Base-by-base conservation (phyloP, 2,329 filamentous ascomycete genomes). In the Aureobasidium sp. region DNA sequence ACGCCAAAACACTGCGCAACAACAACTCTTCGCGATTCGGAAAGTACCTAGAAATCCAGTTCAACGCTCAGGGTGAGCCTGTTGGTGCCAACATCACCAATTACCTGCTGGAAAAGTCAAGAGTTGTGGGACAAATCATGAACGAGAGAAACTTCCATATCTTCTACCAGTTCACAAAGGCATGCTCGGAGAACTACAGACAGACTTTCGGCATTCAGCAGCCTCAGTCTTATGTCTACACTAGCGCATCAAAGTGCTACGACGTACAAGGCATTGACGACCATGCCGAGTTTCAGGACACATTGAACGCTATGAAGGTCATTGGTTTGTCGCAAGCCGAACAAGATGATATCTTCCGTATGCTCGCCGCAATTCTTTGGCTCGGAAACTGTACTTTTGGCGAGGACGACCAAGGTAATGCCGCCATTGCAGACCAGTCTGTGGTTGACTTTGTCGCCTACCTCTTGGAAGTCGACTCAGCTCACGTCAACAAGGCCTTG, bases 71-170 rank as follows among this genome's bases (percentile, higher is more conserved):
- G 66, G 93, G 93, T 67, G 93, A 97, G 76, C 94, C 94, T 0
- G 87, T 97, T 12, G 94, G 94, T 70, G 94, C 94, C 64, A 94
- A 96, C 75, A 97, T 99, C 76, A 97, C 93, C 72, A 99, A 99
- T 75, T 99, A 99, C 72, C 82, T 99, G 27, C 82, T 99, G 59
- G 94, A 99, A 75, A 97, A 97, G 80, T 87, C 90, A 52, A 84
- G 94, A 78, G 94, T 99, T 20, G 91, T 96, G 11, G 91, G 93
- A 17, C 94, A 97, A 78, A 97, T 97, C 68, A 82, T 79, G 63
- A 96, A 97, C 74, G 94, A 99, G 82, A 86, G 94, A 68, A 97
- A 96, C 77, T 99, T 99, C 76, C 94, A 99, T 77, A 97, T 99
- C 70, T 99, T 99, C 75, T 99, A 99, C 77, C 94, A 99, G 75